Evolutionary conservation across 805 yeast genomes (phyloP).

Genomic region (Lipomyces yamanashiensis): DNA sequence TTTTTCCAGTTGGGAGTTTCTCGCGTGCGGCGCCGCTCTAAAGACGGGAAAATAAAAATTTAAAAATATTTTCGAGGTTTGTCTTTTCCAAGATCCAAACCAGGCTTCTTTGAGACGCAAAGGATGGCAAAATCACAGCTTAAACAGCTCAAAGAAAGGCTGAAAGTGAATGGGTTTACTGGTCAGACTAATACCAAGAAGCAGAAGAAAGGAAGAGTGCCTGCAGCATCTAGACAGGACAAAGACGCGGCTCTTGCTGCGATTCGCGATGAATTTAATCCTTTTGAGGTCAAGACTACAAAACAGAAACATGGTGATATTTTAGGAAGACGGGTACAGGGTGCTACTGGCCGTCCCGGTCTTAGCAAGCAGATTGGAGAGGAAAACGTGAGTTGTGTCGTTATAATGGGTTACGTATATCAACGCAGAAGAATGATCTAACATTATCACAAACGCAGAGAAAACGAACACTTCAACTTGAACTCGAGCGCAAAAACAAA

Average conservation of each 20-base stretch:
- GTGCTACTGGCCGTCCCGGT: constrained; percentile 70
- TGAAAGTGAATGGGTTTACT: constrained; percentile 79
- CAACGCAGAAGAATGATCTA: neutral
- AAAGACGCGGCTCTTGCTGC: constrained; percentile 58
- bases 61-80: neutral
- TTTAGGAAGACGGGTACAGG: constrained; percentile 50
- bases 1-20: constrained; percentile 3
- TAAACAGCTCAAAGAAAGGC: constrained; percentile 75
- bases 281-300: constrained; percentile 79
- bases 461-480: constrained; percentile 64
- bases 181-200: constrained; percentile 74
- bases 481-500: constrained; percentile 65
- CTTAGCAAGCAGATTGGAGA: constrained; percentile 71
- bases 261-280: constrained; percentile 85
- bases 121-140: constrained; percentile 86
- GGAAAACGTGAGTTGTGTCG: constrained; percentile 45
- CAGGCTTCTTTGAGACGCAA: neutral
- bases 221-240: constrained; percentile 63
- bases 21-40: constrained; percentile 2
- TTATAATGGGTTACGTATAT: neutral
- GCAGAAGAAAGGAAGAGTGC: constrained; percentile 50
- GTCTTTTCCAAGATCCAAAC: neutral
- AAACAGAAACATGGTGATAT: constrained; percentile 61
- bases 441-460: constrained; percentile 46
- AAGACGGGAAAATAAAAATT: neutral